These are phyloP conservation scores for Pochonia chlamydosporia DNA, from an alignment of 2,329 filamentous ascomycete species.

Conservation along the genomic window DNA sequence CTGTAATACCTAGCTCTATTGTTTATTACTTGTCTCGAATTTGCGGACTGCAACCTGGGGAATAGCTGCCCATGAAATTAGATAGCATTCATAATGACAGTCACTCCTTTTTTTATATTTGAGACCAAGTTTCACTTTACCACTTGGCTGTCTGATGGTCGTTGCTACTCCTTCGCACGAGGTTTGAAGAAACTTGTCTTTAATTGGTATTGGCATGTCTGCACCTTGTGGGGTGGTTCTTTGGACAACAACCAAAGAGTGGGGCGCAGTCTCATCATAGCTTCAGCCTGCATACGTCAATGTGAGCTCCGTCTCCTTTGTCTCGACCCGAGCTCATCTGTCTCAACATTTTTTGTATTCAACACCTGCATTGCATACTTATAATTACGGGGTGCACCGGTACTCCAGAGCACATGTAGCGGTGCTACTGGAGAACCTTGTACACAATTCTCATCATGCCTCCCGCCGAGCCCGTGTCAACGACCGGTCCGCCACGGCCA, in stretches of 20 bases:
- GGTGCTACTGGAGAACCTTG: conserved; percentile 4
- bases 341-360: neutral
- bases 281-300: neutral
- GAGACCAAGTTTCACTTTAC: neutral
- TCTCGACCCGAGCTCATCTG: neutral
- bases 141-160: neutral
- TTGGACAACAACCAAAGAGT: neutral
- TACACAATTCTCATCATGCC: conserved; percentile 13
- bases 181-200: too few species aligned
- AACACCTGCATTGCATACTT: neutral
- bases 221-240: too few species aligned
- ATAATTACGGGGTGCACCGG: neutral
- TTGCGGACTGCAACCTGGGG: conserved; percentile 1
- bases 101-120: neutral
- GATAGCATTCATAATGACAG: neutral
- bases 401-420: conserved; percentile 1
- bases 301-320: neutral
- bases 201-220: too few species aligned
- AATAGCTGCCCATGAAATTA: neutral
- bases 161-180: neutral
- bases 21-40: neutral
- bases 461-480: conserved; percentile 8
- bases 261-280: neutral
- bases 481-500: conserved; percentile 10
- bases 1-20: neutral